Evolutionary conservation across 768 basidiomycete genomes (phyloP).

Genomic region (Mycena polygramma): DNA sequence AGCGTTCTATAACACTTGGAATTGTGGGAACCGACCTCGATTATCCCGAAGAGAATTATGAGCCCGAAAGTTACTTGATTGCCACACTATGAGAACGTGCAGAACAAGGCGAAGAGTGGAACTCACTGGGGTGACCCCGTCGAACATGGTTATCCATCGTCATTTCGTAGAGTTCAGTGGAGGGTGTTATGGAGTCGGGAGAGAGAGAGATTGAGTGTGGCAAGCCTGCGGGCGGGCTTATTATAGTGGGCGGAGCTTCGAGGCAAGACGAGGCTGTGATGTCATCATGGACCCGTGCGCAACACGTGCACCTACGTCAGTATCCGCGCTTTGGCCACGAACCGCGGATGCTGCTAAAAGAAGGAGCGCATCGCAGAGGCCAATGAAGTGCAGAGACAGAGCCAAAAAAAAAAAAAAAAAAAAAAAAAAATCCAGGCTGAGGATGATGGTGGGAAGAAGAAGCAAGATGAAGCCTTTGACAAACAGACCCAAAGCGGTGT

Average conservation of each 20-base stretch:
- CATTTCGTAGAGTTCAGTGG: conserved; percentile 41
- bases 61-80: conserved; percentile 64
- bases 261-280: too few relatives aligned
- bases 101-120: neutral
- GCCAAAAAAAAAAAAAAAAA: too few relatives aligned
- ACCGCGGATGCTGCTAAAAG: too few relatives aligned
- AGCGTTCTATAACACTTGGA: neutral
- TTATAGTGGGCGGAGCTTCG: neutral
- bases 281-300: too few relatives aligned
- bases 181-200: neutral
- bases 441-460: too few relatives aligned
- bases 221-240: neutral
- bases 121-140: conserved; percentile 70
- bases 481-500: too few relatives aligned
- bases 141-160: conserved; percentile 56
- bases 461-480: too few relatives aligned
- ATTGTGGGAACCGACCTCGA: conserved; percentile 61
- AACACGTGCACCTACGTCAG: conserved; percentile 6
- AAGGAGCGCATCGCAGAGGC: too few relatives aligned
- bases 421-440: too few relatives aligned
- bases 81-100: conserved; percentile 14
- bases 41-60: conserved; percentile 71
- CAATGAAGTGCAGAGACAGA: too few relatives aligned
- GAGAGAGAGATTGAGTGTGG: neutral
- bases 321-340: neutral